Conservation (phyloP, 2,329 filamentous ascomycete species). For the Zymoseptoria brevis region DNA sequence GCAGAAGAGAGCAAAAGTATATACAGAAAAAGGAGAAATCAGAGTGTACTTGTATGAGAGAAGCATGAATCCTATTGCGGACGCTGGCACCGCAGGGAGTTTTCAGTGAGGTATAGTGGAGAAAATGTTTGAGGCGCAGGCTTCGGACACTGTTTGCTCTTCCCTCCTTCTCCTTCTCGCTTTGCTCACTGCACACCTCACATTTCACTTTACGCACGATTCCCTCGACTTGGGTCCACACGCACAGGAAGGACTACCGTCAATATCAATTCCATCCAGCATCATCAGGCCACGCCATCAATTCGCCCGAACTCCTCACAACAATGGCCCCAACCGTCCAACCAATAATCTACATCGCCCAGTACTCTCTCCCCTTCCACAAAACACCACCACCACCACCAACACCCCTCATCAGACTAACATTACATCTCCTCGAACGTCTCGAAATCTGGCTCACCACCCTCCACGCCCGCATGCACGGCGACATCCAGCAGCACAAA, state of each 20-base stretch:
- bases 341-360: background rate
- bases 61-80: background rate
- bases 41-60: background rate
- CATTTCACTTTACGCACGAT: no score
- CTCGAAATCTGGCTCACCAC: background rate
- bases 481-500: background rate
- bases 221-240: background rate
- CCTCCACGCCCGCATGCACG: background rate
- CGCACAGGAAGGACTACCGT: background rate
- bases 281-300: background rate
- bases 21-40: background rate
- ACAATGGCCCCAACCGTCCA: background rate
- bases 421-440: background rate
- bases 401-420: background rate
- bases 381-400: background rate
- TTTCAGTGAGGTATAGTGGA: background rate
- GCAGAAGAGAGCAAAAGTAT: background rate
- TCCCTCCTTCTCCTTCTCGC: background rate
- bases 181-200: background rate
- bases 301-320: background rate
- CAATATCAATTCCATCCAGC: background rate
- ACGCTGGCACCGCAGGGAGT: no score
- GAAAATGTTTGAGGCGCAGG: background rate
- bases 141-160: background rate
- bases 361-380: background rate